phyloP scores from a whole-genome alignment of 805 yeast genomes.

The Yarrowia phangngaensis region DNA sequence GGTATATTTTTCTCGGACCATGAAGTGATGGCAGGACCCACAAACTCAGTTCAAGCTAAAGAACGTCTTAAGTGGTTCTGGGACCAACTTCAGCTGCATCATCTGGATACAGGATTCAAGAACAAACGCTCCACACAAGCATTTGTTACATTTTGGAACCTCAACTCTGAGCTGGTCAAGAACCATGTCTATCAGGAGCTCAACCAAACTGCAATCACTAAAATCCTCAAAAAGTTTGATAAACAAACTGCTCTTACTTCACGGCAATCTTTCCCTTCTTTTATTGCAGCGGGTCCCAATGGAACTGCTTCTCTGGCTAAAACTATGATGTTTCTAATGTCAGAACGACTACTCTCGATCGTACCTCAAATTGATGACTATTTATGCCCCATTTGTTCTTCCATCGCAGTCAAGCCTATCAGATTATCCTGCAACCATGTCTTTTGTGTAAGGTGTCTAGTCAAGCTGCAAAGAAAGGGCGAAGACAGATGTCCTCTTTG shows the following conservation, averaged over 20 bases:
- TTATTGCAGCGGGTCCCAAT: conserved; percentile 45
- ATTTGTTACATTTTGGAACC: conserved; percentile 48
- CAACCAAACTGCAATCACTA: conserved; percentile 59
- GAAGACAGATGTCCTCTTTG: conserved; percentile 69
- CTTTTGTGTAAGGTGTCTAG: conserved; percentile 69
- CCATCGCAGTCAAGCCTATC: conserved; percentile 69
- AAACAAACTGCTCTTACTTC: conserved; percentile 58
- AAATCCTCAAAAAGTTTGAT: conserved; percentile 72
- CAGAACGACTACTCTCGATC: conserved; percentile 51
- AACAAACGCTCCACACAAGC: conserved; percentile 46
- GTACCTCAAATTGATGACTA: conserved; percentile 76
- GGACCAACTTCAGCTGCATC: conserved; percentile 42
- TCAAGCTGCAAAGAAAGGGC: conserved; percentile 57
- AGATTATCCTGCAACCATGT: conserved; percentile 60
- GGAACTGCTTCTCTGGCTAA: conserved; percentile 51
- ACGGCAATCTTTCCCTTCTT: conserved; percentile 45
- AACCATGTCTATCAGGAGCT: conserved; percentile 58
- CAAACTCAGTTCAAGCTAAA: conserved; percentile 47
- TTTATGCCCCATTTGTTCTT: conserved; percentile 67
- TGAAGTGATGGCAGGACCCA: conserved; percentile 47
- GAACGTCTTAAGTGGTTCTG: conserved; percentile 45
- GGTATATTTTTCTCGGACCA: conserved; percentile 58
- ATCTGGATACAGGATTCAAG: conserved; percentile 45
- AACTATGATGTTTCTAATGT: conserved; percentile 50
- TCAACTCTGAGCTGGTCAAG: conserved; percentile 55